phyloP scores from a whole-genome alignment of 495 filamentous ascomycete species.

The Wilcoxina mikolae region DNA sequence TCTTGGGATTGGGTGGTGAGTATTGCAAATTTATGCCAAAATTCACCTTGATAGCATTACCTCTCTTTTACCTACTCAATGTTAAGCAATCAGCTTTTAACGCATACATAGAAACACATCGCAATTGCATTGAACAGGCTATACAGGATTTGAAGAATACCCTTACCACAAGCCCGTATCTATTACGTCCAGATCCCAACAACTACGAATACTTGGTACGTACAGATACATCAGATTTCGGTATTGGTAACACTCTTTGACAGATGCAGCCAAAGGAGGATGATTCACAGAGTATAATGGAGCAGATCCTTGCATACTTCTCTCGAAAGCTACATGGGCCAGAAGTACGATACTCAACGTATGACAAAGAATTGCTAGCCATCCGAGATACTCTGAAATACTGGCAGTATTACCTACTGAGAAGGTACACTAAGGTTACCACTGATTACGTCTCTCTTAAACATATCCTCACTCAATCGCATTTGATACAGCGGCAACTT shows the following conservation, averaged over 20 bases:
- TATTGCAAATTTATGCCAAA: too few relatives aligned
- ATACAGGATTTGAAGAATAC: not conserved
- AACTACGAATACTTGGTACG: not conserved
- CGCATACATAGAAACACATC: too few relatives aligned
- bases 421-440: not conserved
- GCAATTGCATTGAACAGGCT: not conserved
- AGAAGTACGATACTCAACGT: not conserved
- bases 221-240: not conserved
- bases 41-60: not conserved
- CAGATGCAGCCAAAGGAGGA: not conserved
- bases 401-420: not conserved
- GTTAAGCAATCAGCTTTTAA: too few relatives aligned
- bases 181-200: not conserved
- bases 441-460: not conserved
- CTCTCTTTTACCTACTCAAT: not conserved
- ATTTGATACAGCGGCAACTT: not conserved
- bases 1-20: not conserved
- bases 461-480: not conserved
- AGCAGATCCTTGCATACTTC: not conserved
- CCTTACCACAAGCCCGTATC: not conserved
- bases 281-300: too few relatives aligned
- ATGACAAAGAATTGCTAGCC: slow-evolving; percentile 4
- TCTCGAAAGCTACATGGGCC: not conserved
- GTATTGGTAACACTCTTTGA: not conserved
- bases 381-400: not conserved